These are phyloP conservation scores for Pachyrhizus erosus DNA, from an alignment of 306 rosid genomes.

Conservation along the genomic window DNA sequence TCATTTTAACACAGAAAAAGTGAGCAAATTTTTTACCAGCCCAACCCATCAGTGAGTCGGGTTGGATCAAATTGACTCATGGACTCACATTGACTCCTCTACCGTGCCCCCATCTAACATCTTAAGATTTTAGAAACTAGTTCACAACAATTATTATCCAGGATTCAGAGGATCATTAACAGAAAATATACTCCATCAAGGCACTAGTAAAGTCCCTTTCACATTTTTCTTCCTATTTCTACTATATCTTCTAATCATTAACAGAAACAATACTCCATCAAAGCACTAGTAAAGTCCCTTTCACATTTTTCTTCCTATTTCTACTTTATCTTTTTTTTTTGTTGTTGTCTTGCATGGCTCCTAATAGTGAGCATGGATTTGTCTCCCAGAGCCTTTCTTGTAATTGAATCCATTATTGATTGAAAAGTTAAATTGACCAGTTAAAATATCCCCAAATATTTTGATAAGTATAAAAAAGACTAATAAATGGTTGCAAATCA, in stretches of 20 bases:
- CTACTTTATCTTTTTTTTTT: not conserved
- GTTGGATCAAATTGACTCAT: not conserved
- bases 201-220: conserved; percentile 10
- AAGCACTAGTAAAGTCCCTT: conserved; percentile 4
- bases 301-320: not conserved
- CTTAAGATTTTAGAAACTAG: not conserved
- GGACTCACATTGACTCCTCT: not conserved
- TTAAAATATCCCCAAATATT: not conserved
- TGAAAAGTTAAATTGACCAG: not conserved
- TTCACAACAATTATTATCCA: not conserved
- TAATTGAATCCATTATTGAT: not conserved
- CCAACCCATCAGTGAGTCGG: not conserved
- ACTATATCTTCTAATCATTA: not conserved
- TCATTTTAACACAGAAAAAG: not conserved
- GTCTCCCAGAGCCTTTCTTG: not conserved
- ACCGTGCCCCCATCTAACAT: not conserved
- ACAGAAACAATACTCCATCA: not conserved
- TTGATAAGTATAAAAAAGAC: not conserved
- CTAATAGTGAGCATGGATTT: not conserved
- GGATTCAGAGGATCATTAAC: not conserved
- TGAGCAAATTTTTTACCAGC: not conserved
- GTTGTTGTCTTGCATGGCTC: not conserved
- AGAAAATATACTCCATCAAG: conserved; percentile 1
- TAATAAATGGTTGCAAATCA: conserved; percentile 2
- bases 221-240: not conserved